Conservation (phyloP, 345 rosid genomes). For the Angophora floribunda region DNA sequence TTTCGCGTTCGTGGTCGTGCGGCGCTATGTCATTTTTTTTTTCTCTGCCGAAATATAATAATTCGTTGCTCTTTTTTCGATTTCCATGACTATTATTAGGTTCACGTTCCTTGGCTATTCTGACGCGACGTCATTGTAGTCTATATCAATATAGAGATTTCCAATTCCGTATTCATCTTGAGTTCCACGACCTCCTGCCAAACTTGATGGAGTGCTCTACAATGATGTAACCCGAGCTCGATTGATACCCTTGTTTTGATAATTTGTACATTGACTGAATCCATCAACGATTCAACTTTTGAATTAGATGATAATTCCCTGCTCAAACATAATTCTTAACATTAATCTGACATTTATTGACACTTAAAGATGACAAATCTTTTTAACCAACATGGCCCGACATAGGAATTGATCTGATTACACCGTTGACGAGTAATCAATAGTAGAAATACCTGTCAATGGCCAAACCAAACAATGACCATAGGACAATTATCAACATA, state of each 20-base stretch:
- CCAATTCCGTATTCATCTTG: not conserved
- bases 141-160: not conserved
- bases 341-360: accelerated
- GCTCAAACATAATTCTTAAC: not conserved
- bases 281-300: accelerated
- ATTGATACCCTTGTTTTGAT: not conserved
- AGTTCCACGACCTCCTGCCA: not conserved
- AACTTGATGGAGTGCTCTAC: not conserved
- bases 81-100: not conserved
- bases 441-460: not conserved
- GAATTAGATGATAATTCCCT: accelerated
- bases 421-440: not conserved
- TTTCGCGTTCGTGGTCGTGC: not conserved
- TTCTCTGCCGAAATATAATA: not conserved
- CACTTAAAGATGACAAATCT: accelerated
- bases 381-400: not conserved
- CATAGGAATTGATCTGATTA: not conserved
- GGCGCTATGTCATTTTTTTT: not conserved
- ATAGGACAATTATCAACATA: not conserved
- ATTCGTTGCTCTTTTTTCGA: not conserved
- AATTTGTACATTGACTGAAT: not conserved
- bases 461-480: not conserved
- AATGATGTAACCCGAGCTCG: not conserved
- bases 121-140: not conserved
- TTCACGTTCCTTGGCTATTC: not conserved